Base-by-base conservation (phyloP, 2,329 filamentous ascomycete species). In the Talaromyces amestolkiae region DNA sequence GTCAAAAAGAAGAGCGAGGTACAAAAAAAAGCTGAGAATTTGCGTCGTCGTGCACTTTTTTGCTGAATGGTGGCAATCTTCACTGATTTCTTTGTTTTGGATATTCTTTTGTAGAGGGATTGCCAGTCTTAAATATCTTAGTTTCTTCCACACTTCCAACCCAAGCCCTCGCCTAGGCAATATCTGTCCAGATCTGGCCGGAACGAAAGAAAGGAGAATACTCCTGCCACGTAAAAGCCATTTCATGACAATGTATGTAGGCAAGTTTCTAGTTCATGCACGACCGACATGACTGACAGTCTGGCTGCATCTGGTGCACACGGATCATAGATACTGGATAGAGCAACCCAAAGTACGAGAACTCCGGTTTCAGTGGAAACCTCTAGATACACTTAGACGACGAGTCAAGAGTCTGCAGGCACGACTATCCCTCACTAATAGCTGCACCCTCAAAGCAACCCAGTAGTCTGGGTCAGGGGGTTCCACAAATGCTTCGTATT, bases 401-500 rank as follows among this genome's bases (percentile, higher is more conserved):
- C 10, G 24, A 19, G 10, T 33, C 15, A n/a, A 33, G 24, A 53
- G 24, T n/a, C 53, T 56, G 53, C 33, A 56, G 53, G 53, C 53
- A 56, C 53, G 22, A 22, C n/a, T 19, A 19, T 4, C 11, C n/a
- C 15, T 35, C n/a, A 11, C 53, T 37, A 54, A 35, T 24, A 39
- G 33, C n/a, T 37, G 53, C 53, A 56, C n/a, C 15, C 17, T 53
- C 49, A 53, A 27, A n/a, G 51, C 53, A 56, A 37, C 33, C 53
- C 53, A 56, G 53, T 56, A 24, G n/a, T 15, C 31, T 56, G 53
- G 53, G 33, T 56, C 53, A 56, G 53, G 53, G 53, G 53, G 53
- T 39, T 37, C n/a, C 33, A 56, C 53, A 8, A n/a, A 39, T 31
- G n/a, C 6, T 39, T 22, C 11, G 6, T 13, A 19, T 13, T 33